These are phyloP conservation scores for Solanum dulcamara DNA, from an alignment of 257 asterid species.

Conservation along the genomic window DNA sequence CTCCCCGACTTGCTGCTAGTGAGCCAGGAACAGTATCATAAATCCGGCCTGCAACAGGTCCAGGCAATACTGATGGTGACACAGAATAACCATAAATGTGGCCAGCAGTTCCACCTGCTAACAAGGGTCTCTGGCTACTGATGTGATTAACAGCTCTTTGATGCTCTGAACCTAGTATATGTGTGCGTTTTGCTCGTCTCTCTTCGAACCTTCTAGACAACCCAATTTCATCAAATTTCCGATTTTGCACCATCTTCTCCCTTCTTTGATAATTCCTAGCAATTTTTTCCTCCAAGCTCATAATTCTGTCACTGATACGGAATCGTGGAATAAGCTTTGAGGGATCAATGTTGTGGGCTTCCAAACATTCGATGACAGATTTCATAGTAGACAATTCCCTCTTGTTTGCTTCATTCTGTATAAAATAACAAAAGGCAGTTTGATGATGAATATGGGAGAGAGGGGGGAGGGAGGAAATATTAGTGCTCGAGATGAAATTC, in stretches of 20 bases:
- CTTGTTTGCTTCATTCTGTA: constrained; percentile 67
- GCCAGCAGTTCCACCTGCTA: constrained; percentile 2
- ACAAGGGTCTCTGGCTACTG: not conserved
- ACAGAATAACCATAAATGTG: not conserved
- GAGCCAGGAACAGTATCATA: not conserved
- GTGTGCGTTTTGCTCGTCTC: constrained; percentile 40
- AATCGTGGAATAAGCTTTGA: constrained; percentile 60
- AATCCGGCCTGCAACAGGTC: not conserved
- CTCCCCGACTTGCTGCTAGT: not conserved
- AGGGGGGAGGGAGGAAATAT: not conserved
- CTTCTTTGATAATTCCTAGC: constrained; percentile 22
- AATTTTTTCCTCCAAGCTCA: constrained; percentile 42
- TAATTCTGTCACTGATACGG: constrained; percentile 52
- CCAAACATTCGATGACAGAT: constrained; percentile 48
- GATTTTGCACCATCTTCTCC: constrained; percentile 20
- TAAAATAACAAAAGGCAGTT: not conserved
- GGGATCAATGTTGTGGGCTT: constrained; percentile 52
- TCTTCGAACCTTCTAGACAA: constrained; percentile 19
- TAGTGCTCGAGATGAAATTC: not conserved
- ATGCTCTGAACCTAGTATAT: constrained; percentile 3
- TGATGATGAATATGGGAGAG: not conserved
- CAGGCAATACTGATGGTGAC: not conserved
- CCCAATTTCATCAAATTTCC: constrained; percentile 40
- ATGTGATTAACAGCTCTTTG: not conserved
- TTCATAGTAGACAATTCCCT: constrained; percentile 41